Evolutionary conservation across 2,329 filamentous ascomycete species (phyloP).

Genomic region (Teratosphaeria nubilosa): DNA sequence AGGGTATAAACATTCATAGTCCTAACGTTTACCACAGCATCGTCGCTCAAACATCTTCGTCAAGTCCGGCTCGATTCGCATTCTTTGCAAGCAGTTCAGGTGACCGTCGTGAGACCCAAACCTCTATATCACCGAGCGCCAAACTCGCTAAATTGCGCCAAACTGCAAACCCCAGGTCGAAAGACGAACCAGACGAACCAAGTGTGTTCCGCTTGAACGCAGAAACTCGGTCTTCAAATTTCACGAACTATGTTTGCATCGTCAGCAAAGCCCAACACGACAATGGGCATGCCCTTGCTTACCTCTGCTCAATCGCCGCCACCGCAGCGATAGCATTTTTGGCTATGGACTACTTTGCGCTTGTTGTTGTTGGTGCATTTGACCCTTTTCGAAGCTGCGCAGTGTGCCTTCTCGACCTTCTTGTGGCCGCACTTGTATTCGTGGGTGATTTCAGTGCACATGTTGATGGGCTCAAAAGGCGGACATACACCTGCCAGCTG

Average conservation of each 20-base stretch:
- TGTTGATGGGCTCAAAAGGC: conserved; percentile 12
- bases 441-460: conserved; percentile 41
- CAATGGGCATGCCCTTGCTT: not conserved
- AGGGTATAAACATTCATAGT: not conserved
- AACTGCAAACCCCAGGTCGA: not conserved
- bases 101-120: not conserved
- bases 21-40: not conserved
- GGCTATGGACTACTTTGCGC: conserved; percentile 37
- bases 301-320: conserved; percentile 20
- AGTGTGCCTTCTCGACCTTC: conserved; percentile 33
- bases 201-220: not conserved
- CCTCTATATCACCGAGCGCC: conserved; percentile 1
- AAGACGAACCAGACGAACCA: not conserved
- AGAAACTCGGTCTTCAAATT: not conserved
- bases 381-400: conserved; percentile 36
- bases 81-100: not conserved
- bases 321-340: conserved; percentile 38
- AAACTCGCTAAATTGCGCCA: not conserved
- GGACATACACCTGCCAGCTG: not conserved
- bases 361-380: conserved; percentile 32
- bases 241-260: not conserved
- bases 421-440: conserved; percentile 37
- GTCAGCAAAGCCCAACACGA: not conserved
- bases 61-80: not conserved
- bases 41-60: not conserved